A percentile compares a stretch with the other conserved stretches of the same genome.
These are phyloP conservation scores for Rheum nobile DNA, from an alignment of 148 eudicot genomes.

Conservation along the genomic window DNA sequence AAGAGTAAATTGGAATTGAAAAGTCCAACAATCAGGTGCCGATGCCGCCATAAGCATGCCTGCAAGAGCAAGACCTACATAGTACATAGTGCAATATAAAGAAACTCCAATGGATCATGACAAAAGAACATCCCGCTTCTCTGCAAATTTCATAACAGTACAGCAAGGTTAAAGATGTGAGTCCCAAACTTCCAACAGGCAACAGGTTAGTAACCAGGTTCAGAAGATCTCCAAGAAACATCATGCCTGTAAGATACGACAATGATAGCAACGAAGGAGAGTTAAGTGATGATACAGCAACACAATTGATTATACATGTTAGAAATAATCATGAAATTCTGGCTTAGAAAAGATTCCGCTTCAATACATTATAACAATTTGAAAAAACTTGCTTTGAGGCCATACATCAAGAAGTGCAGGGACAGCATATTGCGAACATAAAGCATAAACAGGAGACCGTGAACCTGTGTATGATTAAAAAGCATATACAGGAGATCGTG, in stretches of 20 bases:
- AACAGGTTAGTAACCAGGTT: constrained; percentile 71
- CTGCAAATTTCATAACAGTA: constrained; percentile 90
- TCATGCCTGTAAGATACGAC: constrained; percentile 76
- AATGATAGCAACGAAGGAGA: constrained; percentile 31
- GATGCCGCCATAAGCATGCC: constrained; percentile 9
- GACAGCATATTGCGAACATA: no score
- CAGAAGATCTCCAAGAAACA: constrained; percentile 79
- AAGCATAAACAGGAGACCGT: not conserved
- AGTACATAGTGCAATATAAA: not conserved
- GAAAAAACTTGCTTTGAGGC: not conserved
- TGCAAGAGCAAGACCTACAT: constrained; percentile 6
- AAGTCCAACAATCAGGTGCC: constrained; percentile 4
- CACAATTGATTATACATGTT: not conserved
- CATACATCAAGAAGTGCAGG: not conserved
- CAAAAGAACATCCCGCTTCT: constrained; percentile 24
- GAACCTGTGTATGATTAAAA: no score
- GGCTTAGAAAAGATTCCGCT: not conserved
- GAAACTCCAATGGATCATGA: not conserved
- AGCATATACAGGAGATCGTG: not conserved
- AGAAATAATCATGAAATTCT: not conserved
- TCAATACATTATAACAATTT: not conserved
- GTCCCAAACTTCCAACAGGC: constrained; percentile 93
- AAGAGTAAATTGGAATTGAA: not conserved
- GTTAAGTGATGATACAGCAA: constrained; percentile 27
- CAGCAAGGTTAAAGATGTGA: constrained; percentile 91